Evolutionary conservation across 108 stramenopile species (phyloP).

Genomic region (Parmales sp.): DNA sequence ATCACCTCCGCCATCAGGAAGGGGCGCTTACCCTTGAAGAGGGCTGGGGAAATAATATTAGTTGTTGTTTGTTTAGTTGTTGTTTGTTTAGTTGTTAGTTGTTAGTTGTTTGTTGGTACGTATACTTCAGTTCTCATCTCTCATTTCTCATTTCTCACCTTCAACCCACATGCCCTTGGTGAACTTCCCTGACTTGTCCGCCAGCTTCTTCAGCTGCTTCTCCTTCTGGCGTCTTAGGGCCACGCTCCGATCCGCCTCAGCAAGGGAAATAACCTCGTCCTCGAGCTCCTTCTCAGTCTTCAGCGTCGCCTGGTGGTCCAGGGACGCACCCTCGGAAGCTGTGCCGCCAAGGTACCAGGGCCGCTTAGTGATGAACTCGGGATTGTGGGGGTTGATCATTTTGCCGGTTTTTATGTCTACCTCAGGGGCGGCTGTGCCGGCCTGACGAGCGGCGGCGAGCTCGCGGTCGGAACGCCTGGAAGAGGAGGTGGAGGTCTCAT

Average conservation of each 20-base stretch:
- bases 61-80: no score
- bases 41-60: no score
- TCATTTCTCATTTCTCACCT: no score
- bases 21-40: conserved; percentile 67
- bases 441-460: conserved; percentile 63
- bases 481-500: no score
- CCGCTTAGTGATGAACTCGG: conserved; percentile 94
- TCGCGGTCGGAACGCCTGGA: no score
- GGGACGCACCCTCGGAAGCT: conserved; percentile 57
- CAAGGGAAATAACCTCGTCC: conserved; percentile 46
- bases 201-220: conserved; percentile 2
- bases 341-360: conserved; percentile 92
- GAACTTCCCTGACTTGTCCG: conserved; percentile 11
- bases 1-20: conserved; percentile 72
- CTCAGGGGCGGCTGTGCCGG: conserved; percentile 66
- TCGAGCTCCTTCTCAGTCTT: conserved; percentile 37
- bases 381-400: conserved; percentile 99
- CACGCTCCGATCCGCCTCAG: conserved; percentile 44
- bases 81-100: no score
- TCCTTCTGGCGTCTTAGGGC: conserved; percentile 31
- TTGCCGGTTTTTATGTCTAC: conserved; percentile 75
- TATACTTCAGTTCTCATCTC: no score
- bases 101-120: no score
- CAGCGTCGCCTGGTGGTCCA: conserved; percentile 76
- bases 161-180: conserved; percentile 77